Evolutionary conservation across 371 early-diverging fungal genomes (phyloP), one percentile per base, ranked within the genome.

Genomic region (Mucor saturninus): DNA sequence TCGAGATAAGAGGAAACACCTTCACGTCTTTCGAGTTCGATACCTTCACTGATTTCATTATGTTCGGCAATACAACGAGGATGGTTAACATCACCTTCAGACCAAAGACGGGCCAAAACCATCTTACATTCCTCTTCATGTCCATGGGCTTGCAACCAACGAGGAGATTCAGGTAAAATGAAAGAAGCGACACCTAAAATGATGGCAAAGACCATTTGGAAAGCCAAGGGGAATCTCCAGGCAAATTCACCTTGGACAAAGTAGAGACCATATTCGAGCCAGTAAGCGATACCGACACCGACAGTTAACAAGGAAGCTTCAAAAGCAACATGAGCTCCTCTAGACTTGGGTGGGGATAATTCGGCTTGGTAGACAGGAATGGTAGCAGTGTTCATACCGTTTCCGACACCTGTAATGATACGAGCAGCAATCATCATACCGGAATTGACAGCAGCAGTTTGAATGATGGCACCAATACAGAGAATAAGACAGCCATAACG

Each of bases 341-440:
- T 71, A 29, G 74, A 74, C 37, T 85, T 77, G 14, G 91, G 81
- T 30, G 96, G 91, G 13, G 97, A 89, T 5, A 96, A 72, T 55
- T 79, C 82, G 30, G 82, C 73, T 61, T 77, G 82, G 51, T 82
- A 71, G 40, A 77, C 61, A 49, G 75, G 75, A 30, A 79, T 68
- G 11, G 67, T 71, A 38, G 76, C 71, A 30, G 72, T 75, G 52
- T 77, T 72, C 48, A 82, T 64, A 55, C 82, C 82, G 45, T 72
- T 68, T 8, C 82, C 82, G n/a, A 79, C 54, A 40, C 83, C 83
- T 46, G 64, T 68, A 29, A 77, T 63, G 31, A 79, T 60, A 50
- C 79, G 75, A 37, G 77, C 74, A 2, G 68, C 70, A 30, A 77
- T 64, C 54, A 72, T 65, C 54, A 75, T 58, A 3, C 66, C 73